phyloP scores from a whole-genome alignment of 1,284 basidiomycete genomes.

The Ganoderma lingzhi region DNA sequence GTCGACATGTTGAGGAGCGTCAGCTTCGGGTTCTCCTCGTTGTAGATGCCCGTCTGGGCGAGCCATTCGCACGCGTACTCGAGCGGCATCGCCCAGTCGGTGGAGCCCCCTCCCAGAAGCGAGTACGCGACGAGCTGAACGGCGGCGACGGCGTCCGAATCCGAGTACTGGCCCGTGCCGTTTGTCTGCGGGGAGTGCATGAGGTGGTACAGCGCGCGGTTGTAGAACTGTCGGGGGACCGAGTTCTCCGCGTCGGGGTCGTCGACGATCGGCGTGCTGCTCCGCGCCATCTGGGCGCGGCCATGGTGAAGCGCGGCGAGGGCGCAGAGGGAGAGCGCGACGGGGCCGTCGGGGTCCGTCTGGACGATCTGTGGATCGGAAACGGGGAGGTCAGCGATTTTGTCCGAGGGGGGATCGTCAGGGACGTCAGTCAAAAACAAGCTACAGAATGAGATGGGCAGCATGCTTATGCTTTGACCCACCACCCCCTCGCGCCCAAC shows the following conservation, averaged over 20 bases:
- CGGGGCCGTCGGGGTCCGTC: conserved; percentile 70
- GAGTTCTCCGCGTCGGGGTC: conserved; percentile 63
- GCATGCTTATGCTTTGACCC: not conserved
- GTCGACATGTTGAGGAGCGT: conserved; percentile 61
- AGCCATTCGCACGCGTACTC: conserved; percentile 78
- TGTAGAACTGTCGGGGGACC: conserved; percentile 70
- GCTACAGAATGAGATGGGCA: not conserved
- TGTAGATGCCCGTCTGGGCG: conserved; percentile 63
- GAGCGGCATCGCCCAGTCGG: conserved; percentile 73
- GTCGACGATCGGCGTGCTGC: conserved; percentile 48
- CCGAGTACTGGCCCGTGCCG: conserved; percentile 59
- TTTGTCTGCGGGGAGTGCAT: conserved; percentile 52
- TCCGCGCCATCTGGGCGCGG: conserved; percentile 65
- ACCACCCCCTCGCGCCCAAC: not conserved
- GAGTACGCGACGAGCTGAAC: conserved; percentile 77
- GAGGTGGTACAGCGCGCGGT: conserved; percentile 67
- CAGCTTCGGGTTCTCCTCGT: conserved; percentile 68
- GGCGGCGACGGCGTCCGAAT: conserved; percentile 76
- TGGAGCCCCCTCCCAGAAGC: conserved; percentile 66
- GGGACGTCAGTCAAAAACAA: conserved; percentile 11
- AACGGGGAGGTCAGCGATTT: conserved; percentile 18
- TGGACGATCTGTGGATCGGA: conserved; percentile 58
- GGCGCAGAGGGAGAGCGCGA: conserved; percentile 78
- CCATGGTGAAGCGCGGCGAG: conserved; percentile 75
- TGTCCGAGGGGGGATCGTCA: not conserved